Evolutionary conservation across 202 grass and related monocot species (phyloP).

Genomic region (Panicum hallii): DNA sequence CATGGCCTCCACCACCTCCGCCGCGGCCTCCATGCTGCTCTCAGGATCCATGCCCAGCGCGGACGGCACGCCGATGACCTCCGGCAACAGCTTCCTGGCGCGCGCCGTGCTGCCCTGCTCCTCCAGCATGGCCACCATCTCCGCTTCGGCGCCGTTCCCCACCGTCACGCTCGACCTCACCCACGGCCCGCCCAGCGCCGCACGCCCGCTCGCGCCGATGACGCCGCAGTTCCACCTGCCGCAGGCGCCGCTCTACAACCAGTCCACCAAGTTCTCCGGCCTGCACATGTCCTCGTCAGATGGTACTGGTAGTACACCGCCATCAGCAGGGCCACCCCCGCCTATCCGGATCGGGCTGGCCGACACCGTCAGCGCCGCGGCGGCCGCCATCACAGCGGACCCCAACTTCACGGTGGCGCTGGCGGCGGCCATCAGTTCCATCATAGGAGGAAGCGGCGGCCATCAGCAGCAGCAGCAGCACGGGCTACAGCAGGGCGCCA

Average conservation of each 20-base stretch:
- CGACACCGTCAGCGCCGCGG: constrained; percentile 37
- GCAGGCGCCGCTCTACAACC: constrained; percentile 64
- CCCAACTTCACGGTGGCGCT: too few species aligned
- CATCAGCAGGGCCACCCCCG: neutral
- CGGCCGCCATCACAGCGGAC: constrained; percentile 24
- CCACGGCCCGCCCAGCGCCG: constrained; percentile 11
- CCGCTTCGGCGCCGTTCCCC: constrained; percentile 87
- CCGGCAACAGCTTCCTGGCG: constrained; percentile 63
- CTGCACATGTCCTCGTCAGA: constrained; percentile 60
- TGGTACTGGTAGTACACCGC: too few species aligned
- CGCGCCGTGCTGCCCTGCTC: constrained; percentile 83
- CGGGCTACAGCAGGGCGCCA: neutral
- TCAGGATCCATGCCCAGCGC: constrained; percentile 86
- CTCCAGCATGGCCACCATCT: constrained; percentile 91
- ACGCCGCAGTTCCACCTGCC: constrained; percentile 67
- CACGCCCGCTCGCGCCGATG: constrained; percentile 13
- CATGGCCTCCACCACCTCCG: constrained; percentile 92
- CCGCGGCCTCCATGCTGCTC: constrained; percentile 83
- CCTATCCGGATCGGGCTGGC: neutral
- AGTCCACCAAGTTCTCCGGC: constrained; percentile 73
- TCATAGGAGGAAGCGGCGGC: too few species aligned
- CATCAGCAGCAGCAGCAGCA: neutral
- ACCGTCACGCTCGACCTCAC: constrained; percentile 96
- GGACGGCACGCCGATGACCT: constrained; percentile 26
- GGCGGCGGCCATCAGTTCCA: too few species aligned